These are phyloP conservation scores for Suillus hirtellus DNA, from an alignment of 768 basidiomycete genomes.

Conservation along the genomic window DNA sequence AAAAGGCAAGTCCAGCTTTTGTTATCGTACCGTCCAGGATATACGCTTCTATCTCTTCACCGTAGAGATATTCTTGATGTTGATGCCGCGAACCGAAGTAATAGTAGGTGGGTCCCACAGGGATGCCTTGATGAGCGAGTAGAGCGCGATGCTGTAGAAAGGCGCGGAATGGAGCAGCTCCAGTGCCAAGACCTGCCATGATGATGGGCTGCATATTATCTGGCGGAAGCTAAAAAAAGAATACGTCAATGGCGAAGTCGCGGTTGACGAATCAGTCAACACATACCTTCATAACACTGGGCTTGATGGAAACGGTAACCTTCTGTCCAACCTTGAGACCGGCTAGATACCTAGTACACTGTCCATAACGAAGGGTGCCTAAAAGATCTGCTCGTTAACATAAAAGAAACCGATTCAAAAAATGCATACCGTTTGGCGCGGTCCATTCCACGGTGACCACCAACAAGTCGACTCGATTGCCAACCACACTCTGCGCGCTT, in stretches of 20 bases:
- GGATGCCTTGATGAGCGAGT: constrained; percentile 71
- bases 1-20: constrained; percentile 93
- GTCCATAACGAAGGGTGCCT: constrained; percentile 84
- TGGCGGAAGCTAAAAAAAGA: constrained; percentile 67
- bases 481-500: constrained; percentile 92
- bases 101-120: constrained; percentile 92
- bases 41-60: constrained; percentile 94
- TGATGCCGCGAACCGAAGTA: constrained; percentile 98
- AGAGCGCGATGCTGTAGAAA: constrained; percentile 95
- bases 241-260: constrained; percentile 12
- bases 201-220: constrained; percentile 87
- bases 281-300: constrained; percentile 95
- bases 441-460: constrained; percentile 97
- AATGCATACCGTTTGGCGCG: constrained; percentile 71
- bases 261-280: constrained; percentile 18
- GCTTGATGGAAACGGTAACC: constrained; percentile 97
- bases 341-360: constrained; percentile 94
- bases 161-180: constrained; percentile 98
- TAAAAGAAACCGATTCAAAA: neutral
- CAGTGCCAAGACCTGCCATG: constrained; percentile 98
- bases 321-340: constrained; percentile 83
- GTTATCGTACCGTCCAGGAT: constrained; percentile 83
- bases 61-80: constrained; percentile 95
- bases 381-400: constrained; percentile 12
- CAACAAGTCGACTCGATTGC: constrained; percentile 89